phyloP scores from a whole-genome alignment of 495 filamentous ascomycete species.

The Penicillium egyptiacum region DNA sequence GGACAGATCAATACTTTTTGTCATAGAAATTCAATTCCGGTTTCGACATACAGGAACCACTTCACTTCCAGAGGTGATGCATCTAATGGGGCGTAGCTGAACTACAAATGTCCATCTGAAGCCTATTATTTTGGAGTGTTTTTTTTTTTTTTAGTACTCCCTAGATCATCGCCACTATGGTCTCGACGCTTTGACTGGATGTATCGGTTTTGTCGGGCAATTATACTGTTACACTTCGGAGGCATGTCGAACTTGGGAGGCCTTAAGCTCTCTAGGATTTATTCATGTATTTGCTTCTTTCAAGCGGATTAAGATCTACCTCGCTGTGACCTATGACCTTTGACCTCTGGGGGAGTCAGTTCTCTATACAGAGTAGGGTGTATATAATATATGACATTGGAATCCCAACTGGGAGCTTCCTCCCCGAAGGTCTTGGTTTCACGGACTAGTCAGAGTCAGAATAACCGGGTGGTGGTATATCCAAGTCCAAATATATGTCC shows the following conservation, averaged over 20 bases:
- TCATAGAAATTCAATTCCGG: background rate
- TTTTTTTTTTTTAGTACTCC: no score
- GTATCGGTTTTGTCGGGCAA: background rate
- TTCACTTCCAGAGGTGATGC: background rate
- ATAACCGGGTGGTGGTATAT: background rate
- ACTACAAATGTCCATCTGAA: background rate
- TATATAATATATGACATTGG: background rate
- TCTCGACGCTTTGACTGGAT: background rate
- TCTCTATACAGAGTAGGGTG: no score
- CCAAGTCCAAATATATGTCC: background rate
- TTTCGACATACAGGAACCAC: slow-evolving; percentile 11
- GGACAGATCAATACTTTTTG: background rate
- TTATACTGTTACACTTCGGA: background rate
- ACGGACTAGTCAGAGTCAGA: slow-evolving; percentile 3
- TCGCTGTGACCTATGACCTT: no score
- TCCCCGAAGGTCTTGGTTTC: background rate
- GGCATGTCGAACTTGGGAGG: background rate
- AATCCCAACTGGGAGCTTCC: background rate
- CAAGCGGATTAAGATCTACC: no score
- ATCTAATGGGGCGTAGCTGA: slow-evolving; percentile 5
- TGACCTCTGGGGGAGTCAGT: background rate
- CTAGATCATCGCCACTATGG: background rate
- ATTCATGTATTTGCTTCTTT: background rate
- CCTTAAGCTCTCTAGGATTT: background rate
- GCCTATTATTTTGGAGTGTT: background rate